Base-by-base conservation (phyloP, 345 rosid species). In the Euphorbia lathyris region DNA sequence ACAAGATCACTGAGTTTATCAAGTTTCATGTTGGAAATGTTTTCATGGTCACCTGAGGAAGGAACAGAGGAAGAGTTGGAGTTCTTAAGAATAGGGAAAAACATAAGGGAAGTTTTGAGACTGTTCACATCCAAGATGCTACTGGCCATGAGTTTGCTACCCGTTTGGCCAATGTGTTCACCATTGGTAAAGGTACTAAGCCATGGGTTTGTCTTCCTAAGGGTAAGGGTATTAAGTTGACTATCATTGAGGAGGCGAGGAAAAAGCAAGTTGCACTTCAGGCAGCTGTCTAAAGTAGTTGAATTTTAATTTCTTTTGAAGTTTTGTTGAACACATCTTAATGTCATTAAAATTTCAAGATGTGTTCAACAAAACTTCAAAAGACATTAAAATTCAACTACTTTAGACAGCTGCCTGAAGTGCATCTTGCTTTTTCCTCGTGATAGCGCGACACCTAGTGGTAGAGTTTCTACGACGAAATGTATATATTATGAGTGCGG, bases 1-100 rank as follows among this genome's bases (percentile, higher is more conserved):
- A 56, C 32, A 56, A 56, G 26, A 56, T 56, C 26, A 25, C 60
- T 25, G 60, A 56, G 4, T 56, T 56, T 32, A 56, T 56, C 32
- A 56, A 56, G 60, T 56, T 56, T 56, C 32, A 56, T 56, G 60
- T 56, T 3, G 60, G 60, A 10, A 56, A 56, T 56, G 60, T 56
- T 56, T 30, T 56, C 17, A 56, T 56, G 60, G 60, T 56, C 32
- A 56, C 60, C 12, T 30, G 60, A 56, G 60, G 60, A 19, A 56
- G 60, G 7, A 56, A 56, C 32, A 56, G 60, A 26, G 60, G 60
- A 26, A 30, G 60, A n/a, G n/a, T n/a, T n/a, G n/a, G n/a, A n/a
- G n/a, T n/a, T n/a, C n/a, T n/a, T n/a, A n/a, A n/a, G n/a, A n/a
- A n/a, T n/a, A n/a, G n/a, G n/a, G n/a, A n/a, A n/a, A n/a, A n/a